A percentile compares a stretch with the other conserved stretches of the same genome.
Evolutionary conservation across 106 monocot species (phyloP).

Genomic region (Dendrobium officinale): DNA sequence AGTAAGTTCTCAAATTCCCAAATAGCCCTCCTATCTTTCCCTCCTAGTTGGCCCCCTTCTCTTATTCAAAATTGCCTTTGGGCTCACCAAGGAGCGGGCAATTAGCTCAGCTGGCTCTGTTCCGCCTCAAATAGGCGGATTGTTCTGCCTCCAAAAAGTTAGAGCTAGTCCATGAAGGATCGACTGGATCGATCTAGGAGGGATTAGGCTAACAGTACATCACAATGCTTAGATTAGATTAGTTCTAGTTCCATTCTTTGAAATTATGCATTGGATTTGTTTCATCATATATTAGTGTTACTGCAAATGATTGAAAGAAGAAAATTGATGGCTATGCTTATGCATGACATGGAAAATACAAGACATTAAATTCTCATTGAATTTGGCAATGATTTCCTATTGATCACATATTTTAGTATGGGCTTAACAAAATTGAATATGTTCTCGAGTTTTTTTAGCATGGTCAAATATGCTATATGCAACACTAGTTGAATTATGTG

Average conservation of each 20-base stretch:
- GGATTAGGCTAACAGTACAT: not conserved
- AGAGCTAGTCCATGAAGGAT: too few relatives aligned
- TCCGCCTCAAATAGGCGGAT: too few relatives aligned
- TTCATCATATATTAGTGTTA: not conserved
- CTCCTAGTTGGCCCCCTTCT: too few relatives aligned
- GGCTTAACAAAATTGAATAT: not conserved
- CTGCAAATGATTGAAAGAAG: not conserved
- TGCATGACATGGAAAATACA: not conserved
- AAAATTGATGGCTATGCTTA: not conserved
- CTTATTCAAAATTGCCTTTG: too few relatives aligned
- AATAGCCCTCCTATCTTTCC: too few relatives aligned
- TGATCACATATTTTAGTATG: not conserved
- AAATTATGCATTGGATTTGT: not conserved
- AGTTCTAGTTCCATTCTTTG: not conserved
- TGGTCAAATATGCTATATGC: not conserved
- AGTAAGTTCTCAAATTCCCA: too few relatives aligned
- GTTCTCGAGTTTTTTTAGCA: not conserved
- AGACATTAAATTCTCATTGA: not conserved
- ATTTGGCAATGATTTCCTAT: not conserved
- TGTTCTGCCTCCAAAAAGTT: too few relatives aligned
- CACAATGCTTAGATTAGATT: not conserved
- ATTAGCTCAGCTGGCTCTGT: too few relatives aligned
- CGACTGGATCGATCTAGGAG: too few relatives aligned
- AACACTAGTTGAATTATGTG: not conserved
- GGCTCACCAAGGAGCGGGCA: too few relatives aligned